Conservation (phyloP, 805 yeast genomes). For the Ogataea siamensis region DNA sequence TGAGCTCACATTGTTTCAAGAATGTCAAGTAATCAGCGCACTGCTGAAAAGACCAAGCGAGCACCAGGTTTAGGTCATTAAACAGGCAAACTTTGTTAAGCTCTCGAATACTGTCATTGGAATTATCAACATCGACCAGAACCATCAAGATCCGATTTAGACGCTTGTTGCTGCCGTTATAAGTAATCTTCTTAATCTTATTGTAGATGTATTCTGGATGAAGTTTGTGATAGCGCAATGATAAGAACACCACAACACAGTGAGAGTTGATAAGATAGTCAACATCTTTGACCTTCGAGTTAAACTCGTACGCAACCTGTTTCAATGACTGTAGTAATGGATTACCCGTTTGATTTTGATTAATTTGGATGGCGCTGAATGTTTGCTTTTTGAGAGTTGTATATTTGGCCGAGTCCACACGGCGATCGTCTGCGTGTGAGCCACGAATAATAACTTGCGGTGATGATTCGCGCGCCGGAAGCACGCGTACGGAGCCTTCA, state of each 20-base stretch:
- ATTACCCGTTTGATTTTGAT: slow-evolving; percentile 68
- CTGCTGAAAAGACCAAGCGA: slow-evolving; percentile 56
- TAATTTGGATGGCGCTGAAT: slow-evolving; percentile 47
- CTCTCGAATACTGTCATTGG: slow-evolving; percentile 46
- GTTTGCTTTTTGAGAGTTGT: slow-evolving; percentile 22
- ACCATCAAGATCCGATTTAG: slow-evolving; percentile 49
- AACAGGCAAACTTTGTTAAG: slow-evolving; percentile 47
- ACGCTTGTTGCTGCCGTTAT: slow-evolving; percentile 20
- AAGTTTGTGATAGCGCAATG: slow-evolving; percentile 69
- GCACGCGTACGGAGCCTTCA: neutral
- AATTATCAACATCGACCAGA: slow-evolving; percentile 64
- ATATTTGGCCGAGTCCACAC: slow-evolving; percentile 18
- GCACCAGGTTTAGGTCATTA: slow-evolving; percentile 46
- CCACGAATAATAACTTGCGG: slow-evolving; percentile 18
- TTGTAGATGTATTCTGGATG: slow-evolving; percentile 73
- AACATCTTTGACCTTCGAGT: slow-evolving; percentile 45
- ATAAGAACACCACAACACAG: slow-evolving; percentile 58
- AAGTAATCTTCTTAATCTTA: slow-evolving; percentile 41
- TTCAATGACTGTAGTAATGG: slow-evolving; percentile 59
- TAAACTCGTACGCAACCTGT: slow-evolving; percentile 53
- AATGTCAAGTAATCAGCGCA: slow-evolving; percentile 44
- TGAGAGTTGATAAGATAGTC: slow-evolving; percentile 65
- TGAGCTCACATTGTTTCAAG: slow-evolving; percentile 34
- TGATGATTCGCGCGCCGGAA: neutral
- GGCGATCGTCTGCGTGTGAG: slow-evolving; percentile 15